Conservation (phyloP, 73 alveolate genomes). For the Uronychia binucleata region DNA sequence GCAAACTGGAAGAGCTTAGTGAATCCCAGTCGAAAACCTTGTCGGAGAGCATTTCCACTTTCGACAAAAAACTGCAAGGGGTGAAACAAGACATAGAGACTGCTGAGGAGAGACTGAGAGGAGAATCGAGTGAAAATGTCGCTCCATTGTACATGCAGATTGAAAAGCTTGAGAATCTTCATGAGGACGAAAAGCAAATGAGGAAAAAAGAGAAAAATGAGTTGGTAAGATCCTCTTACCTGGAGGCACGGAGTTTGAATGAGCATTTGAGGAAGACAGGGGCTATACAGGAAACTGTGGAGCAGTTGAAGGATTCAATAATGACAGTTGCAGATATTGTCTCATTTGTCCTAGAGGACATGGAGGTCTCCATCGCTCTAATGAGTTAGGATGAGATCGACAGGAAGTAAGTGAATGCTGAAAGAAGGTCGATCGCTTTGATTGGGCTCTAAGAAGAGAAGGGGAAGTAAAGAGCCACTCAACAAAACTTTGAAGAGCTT, state of each 20-base stretch:
- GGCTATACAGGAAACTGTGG: background rate
- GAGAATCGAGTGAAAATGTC: background rate
- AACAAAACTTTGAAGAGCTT: too few relatives aligned
- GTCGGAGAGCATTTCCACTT: background rate
- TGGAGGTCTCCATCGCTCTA: background rate
- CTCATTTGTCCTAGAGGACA: background rate
- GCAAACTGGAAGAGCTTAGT: too few relatives aligned
- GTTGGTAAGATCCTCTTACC: too few relatives aligned
- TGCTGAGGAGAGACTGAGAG: background rate
- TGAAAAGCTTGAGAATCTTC: background rate
- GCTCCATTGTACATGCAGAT: background rate
- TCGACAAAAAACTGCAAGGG: background rate
- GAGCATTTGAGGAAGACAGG: background rate
- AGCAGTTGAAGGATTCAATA: background rate
- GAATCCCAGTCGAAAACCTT: too few relatives aligned
- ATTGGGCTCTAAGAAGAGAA: background rate
- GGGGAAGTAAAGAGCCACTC: background rate
- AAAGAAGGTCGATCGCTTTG: background rate
- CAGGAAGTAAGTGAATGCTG: background rate
- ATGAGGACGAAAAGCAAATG: background rate
- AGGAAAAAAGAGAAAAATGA: background rate
- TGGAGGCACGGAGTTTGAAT: background rate
- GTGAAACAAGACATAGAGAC: background rate
- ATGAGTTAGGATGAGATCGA: background rate
- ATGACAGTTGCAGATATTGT: background rate